Base-by-base conservation (phyloP, 345 rosid species). In the Kandelia obovata region DNA sequence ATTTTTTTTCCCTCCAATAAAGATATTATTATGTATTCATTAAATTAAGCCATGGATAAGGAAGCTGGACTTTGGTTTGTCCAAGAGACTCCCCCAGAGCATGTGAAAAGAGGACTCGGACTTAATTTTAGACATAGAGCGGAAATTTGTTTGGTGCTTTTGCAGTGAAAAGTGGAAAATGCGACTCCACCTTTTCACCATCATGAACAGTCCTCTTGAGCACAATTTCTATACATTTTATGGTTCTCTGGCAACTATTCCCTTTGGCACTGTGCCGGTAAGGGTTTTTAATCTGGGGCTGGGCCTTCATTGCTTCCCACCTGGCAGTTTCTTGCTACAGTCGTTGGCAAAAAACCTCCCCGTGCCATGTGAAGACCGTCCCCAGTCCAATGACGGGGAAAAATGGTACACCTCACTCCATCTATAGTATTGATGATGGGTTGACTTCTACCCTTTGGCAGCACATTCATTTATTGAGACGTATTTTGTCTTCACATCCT, bases 391-490 rank as follows among this genome's bases (percentile, higher is more conserved):
- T 92, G 65, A 96, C 98, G 90, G 91, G 30, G 90, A 90, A 75
- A 90, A 90, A 65, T 92, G 98, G 98, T 90, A 88, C 84, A 28
- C 30, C 89, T 92, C 52, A 90, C 98, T 32, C 96, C 98, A 39
- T 85, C 94, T 13, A 91, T 92, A 58, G 96, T 92, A 27, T 92
- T 96, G 10, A 68, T 92, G 83, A 88, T 92, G 96, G 98, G 98
- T 46, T 96, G 95, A 69, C 75, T 92, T 61, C 72, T 90, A 66
- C 98, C 98, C 57, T 92, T 92, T 82, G 98, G 96, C 73, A 92
- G 98, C 84, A 92, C 90, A 74, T 92, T 92, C 81, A 92, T 92
- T 92, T 80, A 92, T 92, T 30, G 98, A 92, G 85, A 92, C 90
- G 96, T 92, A 92, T 75, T 92, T 92, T 71, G 98, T 92, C 80